Evolutionary conservation across 208 protist genomes (phyloP).

Genomic region (Porcisia hertigi): DNA sequence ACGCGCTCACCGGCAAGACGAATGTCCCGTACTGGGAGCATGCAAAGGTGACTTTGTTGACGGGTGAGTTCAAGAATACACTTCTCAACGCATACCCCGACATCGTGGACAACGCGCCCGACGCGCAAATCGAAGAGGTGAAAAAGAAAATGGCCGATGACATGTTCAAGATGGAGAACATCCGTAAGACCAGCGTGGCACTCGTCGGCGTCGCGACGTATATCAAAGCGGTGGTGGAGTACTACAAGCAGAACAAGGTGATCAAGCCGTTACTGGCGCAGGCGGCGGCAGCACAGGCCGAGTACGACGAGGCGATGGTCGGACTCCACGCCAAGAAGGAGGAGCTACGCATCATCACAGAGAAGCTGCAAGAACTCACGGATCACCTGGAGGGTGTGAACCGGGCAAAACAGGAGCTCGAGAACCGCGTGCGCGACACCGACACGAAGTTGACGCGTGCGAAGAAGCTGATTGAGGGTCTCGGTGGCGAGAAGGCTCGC

Average conservation of each 20-base stretch:
- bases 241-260: conserved; percentile 96
- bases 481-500: conserved; percentile 94
- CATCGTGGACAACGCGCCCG: conserved; percentile 88
- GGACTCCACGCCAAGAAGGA: conserved; percentile 92
- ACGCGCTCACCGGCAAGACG: conserved; percentile 85
- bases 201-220: conserved; percentile 96
- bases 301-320: conserved; percentile 86
- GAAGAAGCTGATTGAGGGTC: conserved; percentile 93
- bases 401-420: conserved; percentile 89
- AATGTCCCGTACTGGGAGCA: conserved; percentile 94
- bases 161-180: conserved; percentile 95
- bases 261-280: conserved; percentile 94
- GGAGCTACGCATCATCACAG: conserved; percentile 90
- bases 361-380: conserved; percentile 85
- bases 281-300: conserved; percentile 79
- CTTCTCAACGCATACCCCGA: conserved; percentile 82
- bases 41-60: conserved; percentile 84
- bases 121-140: conserved; percentile 93
- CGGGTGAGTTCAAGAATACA: conserved; percentile 89
- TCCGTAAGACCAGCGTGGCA: conserved; percentile 87
- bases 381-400: conserved; percentile 86
- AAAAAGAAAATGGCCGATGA: conserved; percentile 93
- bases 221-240: conserved; percentile 97
- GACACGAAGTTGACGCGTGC: conserved; percentile 95
- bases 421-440: conserved; percentile 92